Conservation (phyloP, 176 grass and related monocot genomes). For the Raddia guianensis region DNA sequence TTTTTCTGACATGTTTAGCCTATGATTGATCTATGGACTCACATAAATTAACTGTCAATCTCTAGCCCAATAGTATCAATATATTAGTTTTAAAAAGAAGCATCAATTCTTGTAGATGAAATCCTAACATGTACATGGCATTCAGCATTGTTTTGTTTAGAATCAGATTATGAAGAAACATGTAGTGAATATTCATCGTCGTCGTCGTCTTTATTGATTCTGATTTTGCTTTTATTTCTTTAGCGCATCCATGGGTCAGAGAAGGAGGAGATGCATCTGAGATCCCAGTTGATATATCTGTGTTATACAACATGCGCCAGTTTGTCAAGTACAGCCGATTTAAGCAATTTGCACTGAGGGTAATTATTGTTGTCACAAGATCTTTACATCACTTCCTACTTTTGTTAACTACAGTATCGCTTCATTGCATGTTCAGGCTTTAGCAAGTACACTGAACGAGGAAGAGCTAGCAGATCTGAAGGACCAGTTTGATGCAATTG, state of each 20-base stretch:
- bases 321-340: slow-evolving; percentile 99
- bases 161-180: slow-evolving; percentile 6
- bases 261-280: slow-evolving; percentile 95
- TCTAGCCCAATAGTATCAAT: background rate
- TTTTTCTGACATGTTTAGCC: background rate
- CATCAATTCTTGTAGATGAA: background rate
- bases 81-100: background rate
- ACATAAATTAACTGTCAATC: background rate
- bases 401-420: slow-evolving; percentile 41
- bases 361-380: slow-evolving; percentile 38
- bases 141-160: background rate
- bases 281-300: slow-evolving; percentile 95
- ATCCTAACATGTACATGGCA: background rate
- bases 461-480: slow-evolving; percentile 82
- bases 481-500: slow-evolving; percentile 97
- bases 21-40: background rate
- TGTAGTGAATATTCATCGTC: background rate
- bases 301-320: slow-evolving; percentile 89
- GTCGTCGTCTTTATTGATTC: slow-evolving; percentile 25
- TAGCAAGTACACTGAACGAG: slow-evolving; percentile 89
- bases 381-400: background rate
- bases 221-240: slow-evolving; percentile 42
- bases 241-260: slow-evolving; percentile 98
- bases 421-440: slow-evolving; percentile 58
- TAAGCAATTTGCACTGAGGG: slow-evolving; percentile 97